Evolutionary conservation across 495 filamentous ascomycete species (phyloP).

Genomic region (Tuber melanosporum): DNA sequence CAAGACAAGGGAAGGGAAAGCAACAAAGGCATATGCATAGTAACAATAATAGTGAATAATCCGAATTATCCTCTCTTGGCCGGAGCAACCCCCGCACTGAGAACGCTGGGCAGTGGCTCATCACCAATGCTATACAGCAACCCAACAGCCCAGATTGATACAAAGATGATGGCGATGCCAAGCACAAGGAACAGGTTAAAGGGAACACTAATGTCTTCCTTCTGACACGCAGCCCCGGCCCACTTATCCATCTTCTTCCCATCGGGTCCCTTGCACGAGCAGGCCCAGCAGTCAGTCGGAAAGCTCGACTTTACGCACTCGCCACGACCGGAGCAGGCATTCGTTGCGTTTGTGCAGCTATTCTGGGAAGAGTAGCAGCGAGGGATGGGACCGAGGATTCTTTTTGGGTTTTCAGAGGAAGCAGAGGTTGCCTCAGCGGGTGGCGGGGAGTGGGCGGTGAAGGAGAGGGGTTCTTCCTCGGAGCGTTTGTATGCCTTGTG

Average conservation of each 20-base stretch:
- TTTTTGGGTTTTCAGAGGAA: conserved; percentile 11
- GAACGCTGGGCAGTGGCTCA: conserved; percentile 73
- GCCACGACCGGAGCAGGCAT: conserved; percentile 71
- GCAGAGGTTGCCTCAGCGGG: conserved; percentile 7
- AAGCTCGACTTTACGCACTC: conserved; percentile 51
- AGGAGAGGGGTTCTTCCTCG: conserved; percentile 26
- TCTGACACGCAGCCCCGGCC: conserved; percentile 84
- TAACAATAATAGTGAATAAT: conserved; percentile 20
- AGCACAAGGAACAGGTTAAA: conserved; percentile 80
- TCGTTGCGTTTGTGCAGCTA: conserved; percentile 57
- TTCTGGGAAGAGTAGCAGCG: conserved; percentile 60
- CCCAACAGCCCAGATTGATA: conserved; percentile 60
- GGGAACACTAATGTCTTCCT: conserved; percentile 76
- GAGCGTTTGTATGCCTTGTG: conserved; percentile 24
- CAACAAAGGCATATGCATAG: conserved; percentile 9
- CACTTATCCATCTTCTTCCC: conserved; percentile 53
- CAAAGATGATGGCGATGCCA: conserved; percentile 55
- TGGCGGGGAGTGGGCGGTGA: conserved; percentile 10
- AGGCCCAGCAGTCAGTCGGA: conserved; percentile 61
- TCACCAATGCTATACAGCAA: conserved; percentile 72
- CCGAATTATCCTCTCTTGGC: conserved; percentile 42
- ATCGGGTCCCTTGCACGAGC: conserved; percentile 57
- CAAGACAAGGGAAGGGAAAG: conserved; percentile 14
- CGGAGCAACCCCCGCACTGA: conserved; percentile 73
- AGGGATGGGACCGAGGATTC: conserved; percentile 41